These are phyloP conservation scores for Mycena filopes DNA, from an alignment of 768 basidiomycete species.

Conservation along the genomic window DNA sequence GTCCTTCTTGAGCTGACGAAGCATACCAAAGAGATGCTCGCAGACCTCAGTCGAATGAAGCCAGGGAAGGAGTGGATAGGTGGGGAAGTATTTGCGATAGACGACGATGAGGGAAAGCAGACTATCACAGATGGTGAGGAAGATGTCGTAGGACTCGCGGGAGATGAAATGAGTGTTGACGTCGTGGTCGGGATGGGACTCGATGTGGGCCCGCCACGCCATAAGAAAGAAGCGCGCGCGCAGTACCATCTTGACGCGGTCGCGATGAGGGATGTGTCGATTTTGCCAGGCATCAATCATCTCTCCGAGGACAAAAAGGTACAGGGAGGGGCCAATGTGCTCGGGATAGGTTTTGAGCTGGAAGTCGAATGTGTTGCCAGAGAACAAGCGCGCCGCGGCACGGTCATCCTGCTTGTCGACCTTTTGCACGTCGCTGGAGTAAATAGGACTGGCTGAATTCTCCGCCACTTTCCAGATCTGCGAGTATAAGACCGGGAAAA, in stretches of 20 bases:
- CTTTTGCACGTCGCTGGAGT: constrained; percentile 43
- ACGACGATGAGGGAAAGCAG: constrained; percentile 43
- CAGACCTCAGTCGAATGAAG: constrained; percentile 44
- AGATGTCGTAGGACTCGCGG: constrained; percentile 46
- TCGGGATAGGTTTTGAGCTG: constrained; percentile 33
- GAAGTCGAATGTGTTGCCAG: constrained; percentile 38
- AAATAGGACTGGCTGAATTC: constrained; percentile 36
- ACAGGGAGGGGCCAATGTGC: constrained; percentile 33
- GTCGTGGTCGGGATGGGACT: constrained; percentile 37
- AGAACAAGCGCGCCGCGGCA: constrained; percentile 47
- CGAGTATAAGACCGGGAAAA: constrained; percentile 32
- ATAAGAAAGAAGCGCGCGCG: constrained; percentile 45
- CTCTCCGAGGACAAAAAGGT: constrained; percentile 47
- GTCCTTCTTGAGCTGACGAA: constrained; percentile 35
- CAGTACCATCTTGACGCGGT: constrained; percentile 43
- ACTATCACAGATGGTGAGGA: constrained; percentile 42
- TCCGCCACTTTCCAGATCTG: constrained; percentile 35
- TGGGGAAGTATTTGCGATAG: constrained; percentile 44
- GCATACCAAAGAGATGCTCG: constrained; percentile 47
- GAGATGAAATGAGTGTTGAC: constrained; percentile 43
- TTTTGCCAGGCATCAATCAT: constrained; percentile 53
- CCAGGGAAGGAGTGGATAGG: constrained; percentile 48
- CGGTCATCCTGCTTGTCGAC: constrained; percentile 50
- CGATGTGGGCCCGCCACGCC: constrained; percentile 35
- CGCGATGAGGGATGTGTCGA: constrained; percentile 37